phyloP scores from a whole-genome alignment of 2,329 filamentous ascomycete genomes.

The Biscogniauxia marginata region DNA sequence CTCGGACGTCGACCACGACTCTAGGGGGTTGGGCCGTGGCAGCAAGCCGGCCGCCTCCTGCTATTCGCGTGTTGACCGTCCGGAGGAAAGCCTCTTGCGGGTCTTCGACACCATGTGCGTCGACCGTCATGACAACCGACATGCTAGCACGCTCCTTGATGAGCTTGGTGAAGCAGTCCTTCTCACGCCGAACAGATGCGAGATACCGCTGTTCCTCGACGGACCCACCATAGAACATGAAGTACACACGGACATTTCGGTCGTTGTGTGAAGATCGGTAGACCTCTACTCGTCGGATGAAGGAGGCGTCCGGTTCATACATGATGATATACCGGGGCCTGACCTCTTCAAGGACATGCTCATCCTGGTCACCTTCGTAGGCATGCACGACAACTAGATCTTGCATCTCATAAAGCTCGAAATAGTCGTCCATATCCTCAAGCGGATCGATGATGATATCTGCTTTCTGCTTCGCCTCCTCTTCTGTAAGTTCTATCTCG shows the following conservation, averaged over 20 bases:
- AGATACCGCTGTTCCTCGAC: slow-evolving; percentile 96
- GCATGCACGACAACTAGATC: slow-evolving; percentile 87
- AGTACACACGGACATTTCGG: slow-evolving; percentile 87
- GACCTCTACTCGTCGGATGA: slow-evolving; percentile 91
- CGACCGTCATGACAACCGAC: slow-evolving; percentile 80
- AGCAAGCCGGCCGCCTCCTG: slow-evolving; percentile 79
- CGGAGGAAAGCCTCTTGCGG: slow-evolving; percentile 90
- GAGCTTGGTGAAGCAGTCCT: slow-evolving; percentile 90
- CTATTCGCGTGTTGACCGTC: slow-evolving; percentile 94
- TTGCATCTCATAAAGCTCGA: slow-evolving; percentile 86
- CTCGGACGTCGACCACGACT: slow-evolving; percentile 91
- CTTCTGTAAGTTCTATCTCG: slow-evolving; percentile 77
- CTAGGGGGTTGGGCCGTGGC: slow-evolving; percentile 86
- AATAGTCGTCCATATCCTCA: slow-evolving; percentile 89
- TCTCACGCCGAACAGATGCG: slow-evolving; percentile 85
- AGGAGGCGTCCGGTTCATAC: slow-evolving; percentile 95
- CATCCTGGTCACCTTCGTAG: slow-evolving; percentile 93
- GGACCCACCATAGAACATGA: slow-evolving; percentile 92
- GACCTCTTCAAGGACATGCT: slow-evolving; percentile 92
- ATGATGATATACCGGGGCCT: slow-evolving; percentile 95
- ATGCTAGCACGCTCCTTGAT: slow-evolving; percentile 94
- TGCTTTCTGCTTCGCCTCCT: slow-evolving; percentile 72
- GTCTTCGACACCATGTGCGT: slow-evolving; percentile 68
- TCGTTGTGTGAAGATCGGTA: slow-evolving; percentile 93
- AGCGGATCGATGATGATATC: slow-evolving; percentile 75